phyloP scores from a whole-genome alignment of 805 yeast genomes.

The Ogataea chonburiensis region DNA sequence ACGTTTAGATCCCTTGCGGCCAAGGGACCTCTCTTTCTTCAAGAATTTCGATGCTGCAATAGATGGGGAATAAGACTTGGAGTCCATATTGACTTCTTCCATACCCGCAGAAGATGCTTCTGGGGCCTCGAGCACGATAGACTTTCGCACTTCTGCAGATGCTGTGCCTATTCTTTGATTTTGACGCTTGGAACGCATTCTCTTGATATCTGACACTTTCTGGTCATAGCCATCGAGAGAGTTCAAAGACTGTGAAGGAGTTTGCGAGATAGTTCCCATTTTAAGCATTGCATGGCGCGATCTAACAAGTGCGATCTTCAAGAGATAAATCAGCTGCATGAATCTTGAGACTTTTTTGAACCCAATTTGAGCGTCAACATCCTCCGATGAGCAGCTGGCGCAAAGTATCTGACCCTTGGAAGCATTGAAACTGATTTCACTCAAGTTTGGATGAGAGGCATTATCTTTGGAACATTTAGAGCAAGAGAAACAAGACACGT shows the following conservation, averaged over 20 bases:
- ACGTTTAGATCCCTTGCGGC: slow-evolving; percentile 32
- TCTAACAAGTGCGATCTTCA: slow-evolving; percentile 81
- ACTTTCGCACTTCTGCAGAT: slow-evolving; percentile 58
- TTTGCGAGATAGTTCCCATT: slow-evolving; percentile 20
- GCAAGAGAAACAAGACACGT: slow-evolving; percentile 70
- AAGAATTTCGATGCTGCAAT: slow-evolving; percentile 22
- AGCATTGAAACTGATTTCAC: slow-evolving; percentile 47
- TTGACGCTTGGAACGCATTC: slow-evolving; percentile 72
- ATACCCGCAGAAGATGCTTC: slow-evolving; percentile 40
- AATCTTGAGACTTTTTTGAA: slow-evolving; percentile 66
- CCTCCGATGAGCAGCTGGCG: slow-evolving; percentile 56
- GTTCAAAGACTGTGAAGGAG: slow-evolving; percentile 3
- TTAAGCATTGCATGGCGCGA: slow-evolving; percentile 58
- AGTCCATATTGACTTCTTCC: slow-evolving; percentile 26
- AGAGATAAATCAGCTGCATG: slow-evolving; percentile 68
- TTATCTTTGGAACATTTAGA: slow-evolving; percentile 50
- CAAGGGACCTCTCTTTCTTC: slow-evolving; percentile 24
- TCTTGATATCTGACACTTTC: slow-evolving; percentile 73
- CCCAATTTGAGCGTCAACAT: slow-evolving; percentile 49
- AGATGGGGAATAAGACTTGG: slow-evolving; percentile 6
- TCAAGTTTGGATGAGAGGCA: slow-evolving; percentile 37
- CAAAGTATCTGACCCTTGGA: slow-evolving; percentile 47
- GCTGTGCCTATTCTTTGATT: slow-evolving; percentile 53
- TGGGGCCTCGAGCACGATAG: slow-evolving; percentile 65
- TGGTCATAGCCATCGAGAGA: slow-evolving; percentile 56